Percentiles rank a stretch among this genome's conserved stretches.
Evolutionary conservation across 345 rosid genomes (phyloP).

Genomic region (Lumnitzera littorea): DNA sequence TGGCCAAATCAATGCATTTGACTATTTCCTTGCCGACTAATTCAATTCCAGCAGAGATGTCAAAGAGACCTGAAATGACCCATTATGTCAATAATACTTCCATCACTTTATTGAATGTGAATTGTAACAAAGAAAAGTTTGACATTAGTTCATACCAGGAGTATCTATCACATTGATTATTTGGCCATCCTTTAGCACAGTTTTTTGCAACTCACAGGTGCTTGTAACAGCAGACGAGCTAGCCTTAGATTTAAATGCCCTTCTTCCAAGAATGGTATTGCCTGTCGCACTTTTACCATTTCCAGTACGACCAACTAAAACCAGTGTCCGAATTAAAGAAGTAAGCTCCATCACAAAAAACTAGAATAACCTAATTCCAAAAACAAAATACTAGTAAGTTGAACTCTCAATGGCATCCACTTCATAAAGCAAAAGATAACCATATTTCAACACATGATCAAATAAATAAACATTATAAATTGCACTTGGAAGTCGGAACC

Average conservation of each 20-base stretch:
- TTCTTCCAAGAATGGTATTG: constrained; percentile 69
- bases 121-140: neutral
- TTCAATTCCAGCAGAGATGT: constrained; percentile 51
- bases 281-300: constrained; percentile 96
- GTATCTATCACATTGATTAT: constrained; percentile 79
- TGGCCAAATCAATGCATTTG: constrained; percentile 69
- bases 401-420: too few species aligned
- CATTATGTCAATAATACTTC: constrained; percentile 5
- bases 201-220: constrained; percentile 54
- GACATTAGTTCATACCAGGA: constrained; percentile 45
- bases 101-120: neutral
- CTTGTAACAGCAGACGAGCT: constrained; percentile 68
- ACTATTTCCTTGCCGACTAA: constrained; percentile 74
- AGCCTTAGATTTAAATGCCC: constrained; percentile 60
- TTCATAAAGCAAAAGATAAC: too few species aligned
- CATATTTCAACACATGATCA: too few species aligned
- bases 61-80: too few species aligned
- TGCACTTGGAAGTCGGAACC: too few species aligned
- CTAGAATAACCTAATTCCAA: too few species aligned
- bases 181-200: constrained; percentile 52
- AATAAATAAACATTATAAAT: too few species aligned
- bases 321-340: constrained; percentile 37
- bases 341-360: constrained; percentile 21
- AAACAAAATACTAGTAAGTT: too few species aligned
- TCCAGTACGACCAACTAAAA: constrained; percentile 85